Conservation (phyloP, 2,329 filamentous ascomycete species). For the Delphinella strobiligena region DNA sequence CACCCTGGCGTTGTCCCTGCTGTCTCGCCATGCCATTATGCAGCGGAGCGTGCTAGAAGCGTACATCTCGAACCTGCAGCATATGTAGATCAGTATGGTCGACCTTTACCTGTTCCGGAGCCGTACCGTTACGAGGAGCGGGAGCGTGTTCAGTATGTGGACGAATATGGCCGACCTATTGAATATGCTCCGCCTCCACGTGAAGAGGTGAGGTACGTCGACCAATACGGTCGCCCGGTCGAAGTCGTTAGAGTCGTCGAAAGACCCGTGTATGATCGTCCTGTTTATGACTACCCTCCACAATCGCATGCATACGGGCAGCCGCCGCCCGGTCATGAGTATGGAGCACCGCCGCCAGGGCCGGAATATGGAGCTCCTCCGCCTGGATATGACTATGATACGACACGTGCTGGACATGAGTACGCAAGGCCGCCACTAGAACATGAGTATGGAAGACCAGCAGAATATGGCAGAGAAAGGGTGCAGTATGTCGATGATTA, state of each 20-base stretch:
- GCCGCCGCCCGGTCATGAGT: not conserved
- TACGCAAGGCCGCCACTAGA: not conserved
- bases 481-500: not conserved
- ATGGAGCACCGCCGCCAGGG: not conserved
- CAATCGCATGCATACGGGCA: not conserved
- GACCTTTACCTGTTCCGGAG: not conserved
- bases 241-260: constrained; percentile 13
- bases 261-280: constrained; percentile 1
- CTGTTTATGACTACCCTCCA: constrained; percentile 4
- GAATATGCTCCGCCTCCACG: not conserved
- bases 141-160: not conserved
- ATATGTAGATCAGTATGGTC: not conserved
- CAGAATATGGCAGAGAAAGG: not conserved
- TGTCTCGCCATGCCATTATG: not conserved
- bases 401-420: not conserved
- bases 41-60: not conserved
- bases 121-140: not conserved
- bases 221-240: constrained; percentile 19
- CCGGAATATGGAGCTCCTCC: not conserved
- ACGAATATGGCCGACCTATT: not conserved
- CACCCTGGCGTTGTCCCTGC: not conserved
- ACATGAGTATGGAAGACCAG: not conserved
- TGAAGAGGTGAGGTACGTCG: constrained; percentile 18
- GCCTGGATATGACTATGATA: not conserved
- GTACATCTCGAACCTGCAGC: not conserved